These are phyloP conservation scores for Fomitopsis serialis DNA, from an alignment of 768 basidiomycete species.

Conservation along the genomic window DNA sequence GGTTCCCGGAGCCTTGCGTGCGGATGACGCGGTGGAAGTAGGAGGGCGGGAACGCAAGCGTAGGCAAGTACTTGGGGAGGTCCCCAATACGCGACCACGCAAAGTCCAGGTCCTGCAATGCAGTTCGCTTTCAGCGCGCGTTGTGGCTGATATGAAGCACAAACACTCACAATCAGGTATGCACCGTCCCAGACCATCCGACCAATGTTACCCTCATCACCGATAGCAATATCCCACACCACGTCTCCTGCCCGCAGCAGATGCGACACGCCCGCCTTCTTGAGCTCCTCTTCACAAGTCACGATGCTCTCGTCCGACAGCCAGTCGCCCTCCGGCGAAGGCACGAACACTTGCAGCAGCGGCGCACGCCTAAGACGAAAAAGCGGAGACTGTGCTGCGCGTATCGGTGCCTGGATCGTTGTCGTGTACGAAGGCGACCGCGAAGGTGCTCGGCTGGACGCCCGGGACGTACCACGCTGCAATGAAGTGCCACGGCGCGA, in stretches of 20 bases:
- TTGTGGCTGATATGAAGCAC: neutral
- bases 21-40: conserved; percentile 87
- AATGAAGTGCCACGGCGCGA: neutral
- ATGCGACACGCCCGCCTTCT: conserved; percentile 55
- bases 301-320: conserved; percentile 75
- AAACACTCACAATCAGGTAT: conserved; percentile 67
- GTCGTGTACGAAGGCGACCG: conserved; percentile 45
- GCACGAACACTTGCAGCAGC: conserved; percentile 75
- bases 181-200: conserved; percentile 84
- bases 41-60: conserved; percentile 78
- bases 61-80: conserved; percentile 74
- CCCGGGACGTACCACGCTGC: conserved; percentile 20
- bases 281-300: conserved; percentile 79
- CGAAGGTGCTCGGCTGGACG: conserved; percentile 63
- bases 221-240: conserved; percentile 83
- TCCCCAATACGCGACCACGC: conserved; percentile 73
- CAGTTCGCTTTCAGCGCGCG: too few relatives aligned
- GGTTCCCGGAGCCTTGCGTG: conserved; percentile 32
- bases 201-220: conserved; percentile 84
- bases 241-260: conserved; percentile 74
- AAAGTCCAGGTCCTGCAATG: conserved; percentile 73
- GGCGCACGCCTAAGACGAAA: conserved; percentile 70
- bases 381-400: conserved; percentile 51
- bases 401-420: conserved; percentile 12
- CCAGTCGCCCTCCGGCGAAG: conserved; percentile 85